phyloP scores from a whole-genome alignment of 306 rosid genomes.

The Acacia confusa region DNA sequence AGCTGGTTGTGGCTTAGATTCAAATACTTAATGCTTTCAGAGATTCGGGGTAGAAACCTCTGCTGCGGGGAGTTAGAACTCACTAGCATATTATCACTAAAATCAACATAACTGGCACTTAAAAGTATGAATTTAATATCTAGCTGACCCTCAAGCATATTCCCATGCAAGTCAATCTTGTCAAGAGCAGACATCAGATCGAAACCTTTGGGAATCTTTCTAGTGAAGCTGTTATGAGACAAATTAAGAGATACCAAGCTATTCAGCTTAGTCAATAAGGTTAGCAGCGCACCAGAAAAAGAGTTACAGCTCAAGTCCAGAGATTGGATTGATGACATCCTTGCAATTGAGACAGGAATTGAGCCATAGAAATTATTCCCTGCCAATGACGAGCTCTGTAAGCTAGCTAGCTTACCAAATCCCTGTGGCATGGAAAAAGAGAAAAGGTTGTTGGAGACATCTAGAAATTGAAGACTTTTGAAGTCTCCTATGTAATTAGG shows the following conservation, averaged over 20 bases:
- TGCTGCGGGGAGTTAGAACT: slow-evolving; percentile 61
- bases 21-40: slow-evolving; percentile 73
- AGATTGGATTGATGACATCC: slow-evolving; percentile 69
- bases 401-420: slow-evolving; percentile 59
- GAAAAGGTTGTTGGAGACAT: slow-evolving; percentile 79
- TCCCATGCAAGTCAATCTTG: slow-evolving; percentile 77
- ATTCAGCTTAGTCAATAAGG: slow-evolving; percentile 53
- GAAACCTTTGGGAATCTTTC: slow-evolving; percentile 74
- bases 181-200: slow-evolving; percentile 67
- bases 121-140: slow-evolving; percentile 58
- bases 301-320: slow-evolving; percentile 82
- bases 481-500: slow-evolving; percentile 68
- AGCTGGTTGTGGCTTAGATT: slow-evolving; percentile 87
- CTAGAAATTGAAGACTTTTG: slow-evolving; percentile 73
- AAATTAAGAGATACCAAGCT: slow-evolving; percentile 70
- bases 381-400: slow-evolving; percentile 71
- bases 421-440: slow-evolving; percentile 62
- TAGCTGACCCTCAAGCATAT: slow-evolving; percentile 76
- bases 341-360: slow-evolving; percentile 62
- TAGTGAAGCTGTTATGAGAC: slow-evolving; percentile 68
- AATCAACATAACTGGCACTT: slow-evolving; percentile 70
- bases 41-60: slow-evolving; percentile 60
- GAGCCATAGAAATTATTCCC: slow-evolving; percentile 90
- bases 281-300: slow-evolving; percentile 70
- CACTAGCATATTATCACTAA: slow-evolving; percentile 71